Evolutionary conservation across 352 stramenopile genomes (phyloP).

Genomic region (Pseudoperonospora humuli): DNA sequence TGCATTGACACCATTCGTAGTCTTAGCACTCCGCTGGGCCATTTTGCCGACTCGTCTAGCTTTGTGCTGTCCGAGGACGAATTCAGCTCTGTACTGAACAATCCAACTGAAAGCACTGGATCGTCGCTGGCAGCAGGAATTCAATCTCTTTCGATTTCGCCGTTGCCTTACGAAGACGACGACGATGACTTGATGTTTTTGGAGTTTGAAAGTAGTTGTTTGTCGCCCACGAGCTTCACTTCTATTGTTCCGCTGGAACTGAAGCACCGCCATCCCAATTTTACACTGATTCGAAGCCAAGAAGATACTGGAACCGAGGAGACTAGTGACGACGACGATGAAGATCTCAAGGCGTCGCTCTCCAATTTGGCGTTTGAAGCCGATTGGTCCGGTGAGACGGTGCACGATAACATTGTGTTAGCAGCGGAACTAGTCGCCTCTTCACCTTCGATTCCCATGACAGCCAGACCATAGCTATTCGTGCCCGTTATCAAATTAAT

Average conservation of each 20-base stretch:
- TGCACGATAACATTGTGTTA: conserved; percentile 9
- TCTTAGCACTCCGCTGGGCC: conserved; percentile 25
- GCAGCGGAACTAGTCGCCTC: conserved; percentile 5
- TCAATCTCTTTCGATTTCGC: not conserved
- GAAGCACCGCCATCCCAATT: conserved; percentile 29
- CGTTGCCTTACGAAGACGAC: conserved; percentile 9
- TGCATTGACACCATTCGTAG: conserved; percentile 72
- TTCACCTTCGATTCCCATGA: conserved; percentile 5
- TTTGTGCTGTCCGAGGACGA: conserved; percentile 72
- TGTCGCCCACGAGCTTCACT: conserved; percentile 21
- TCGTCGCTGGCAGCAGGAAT: conserved; percentile 3
- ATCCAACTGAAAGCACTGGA: conserved; percentile 7
- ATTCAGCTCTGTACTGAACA: conserved; percentile 28
- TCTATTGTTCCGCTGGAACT: conserved; percentile 44
- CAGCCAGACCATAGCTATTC: too few relatives aligned
- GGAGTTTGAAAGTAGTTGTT: conserved; percentile 23
- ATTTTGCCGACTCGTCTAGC: conserved; percentile 62
- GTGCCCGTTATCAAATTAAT: too few relatives aligned
- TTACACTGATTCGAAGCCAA: conserved; percentile 13
- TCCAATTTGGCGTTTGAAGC: conserved; percentile 70
- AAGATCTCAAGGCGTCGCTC: conserved; percentile 36
- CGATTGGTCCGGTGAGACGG: conserved; percentile 51
- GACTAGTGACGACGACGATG: conserved; percentile 16
- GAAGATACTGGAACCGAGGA: conserved; percentile 16
- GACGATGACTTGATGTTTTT: conserved; percentile 28